Evolutionary conservation across 129 eudicot species (phyloP), one percentile per base, ranked within the genome.

Genomic region (Rutidosis leptorrhynchoides): DNA sequence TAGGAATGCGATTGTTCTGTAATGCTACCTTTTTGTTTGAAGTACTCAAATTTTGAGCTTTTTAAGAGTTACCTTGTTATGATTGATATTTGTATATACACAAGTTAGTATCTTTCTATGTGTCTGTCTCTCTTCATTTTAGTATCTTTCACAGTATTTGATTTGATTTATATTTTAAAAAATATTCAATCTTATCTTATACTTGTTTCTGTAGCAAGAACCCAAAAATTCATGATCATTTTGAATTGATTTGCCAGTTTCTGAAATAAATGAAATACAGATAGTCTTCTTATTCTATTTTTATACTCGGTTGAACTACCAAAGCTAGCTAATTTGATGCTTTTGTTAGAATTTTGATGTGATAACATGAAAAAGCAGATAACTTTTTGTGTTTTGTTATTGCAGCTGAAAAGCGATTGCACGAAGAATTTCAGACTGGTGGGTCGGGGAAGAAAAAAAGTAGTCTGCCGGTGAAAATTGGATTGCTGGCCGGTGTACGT

Each of bases 341-440:
- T 60, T 60, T 60, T 62, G 19, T 22, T 29, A 68, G 1, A 49
- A 49, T 49, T 49, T 1, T 17, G 56, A 17, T 49, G 24, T 32
- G 23, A 32, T 52, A 24, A 55, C 60, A 22, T 17, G 9, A 42
- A 51, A 51, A 29, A 20, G 6, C 17, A 43, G n/a, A 23, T 56
- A 45, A 56, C 58, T 4, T n/a, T n/a, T 27, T 27, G n/a, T 74
- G 43, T 29, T 27, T 65, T 17, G 27, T 56, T 32, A 30, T 65
- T 65, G 67, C 72, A 74, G 78, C 22, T 65, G 58, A 74, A 65
- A 22, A 32, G 33, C 29, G 24, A 24, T 3, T 10, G 52, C 10
- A 23, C 1, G 6, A 3, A 40, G 46, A 40, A 17, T 5, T 48
- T 53, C 19, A 11, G 55, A 42, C 54, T 52, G 40, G 42, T 22